These are phyloP conservation scores for Trichoderma brevicompactum DNA, from an alignment of 2,329 filamentous ascomycete species.

Conservation along the genomic window DNA sequence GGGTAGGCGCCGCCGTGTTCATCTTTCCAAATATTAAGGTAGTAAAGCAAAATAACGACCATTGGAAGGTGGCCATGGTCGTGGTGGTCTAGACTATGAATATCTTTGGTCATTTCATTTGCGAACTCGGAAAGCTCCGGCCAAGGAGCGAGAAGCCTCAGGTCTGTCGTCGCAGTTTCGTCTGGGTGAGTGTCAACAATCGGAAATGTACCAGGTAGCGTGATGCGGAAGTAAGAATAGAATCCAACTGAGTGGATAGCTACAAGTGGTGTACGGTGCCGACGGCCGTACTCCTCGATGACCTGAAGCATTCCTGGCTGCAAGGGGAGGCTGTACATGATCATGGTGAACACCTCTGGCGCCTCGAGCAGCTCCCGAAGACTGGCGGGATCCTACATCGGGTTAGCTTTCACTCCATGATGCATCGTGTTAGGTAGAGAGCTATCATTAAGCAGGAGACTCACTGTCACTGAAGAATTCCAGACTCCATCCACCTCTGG, in stretches of 20 bases:
- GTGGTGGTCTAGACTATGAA: conserved; percentile 73
- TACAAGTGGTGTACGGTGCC: conserved; percentile 72
- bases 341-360: conserved; percentile 54
- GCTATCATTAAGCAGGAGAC: not conserved
- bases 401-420: conserved; percentile 22
- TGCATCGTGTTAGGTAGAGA: not conserved
- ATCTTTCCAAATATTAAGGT: conserved; percentile 78
- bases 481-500: conserved; percentile 85
- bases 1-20: conserved; percentile 71
- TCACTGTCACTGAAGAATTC: conserved; percentile 53
- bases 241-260: conserved; percentile 90
- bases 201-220: conserved; percentile 78
- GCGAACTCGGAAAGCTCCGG: conserved; percentile 74
- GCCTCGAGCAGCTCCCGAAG: conserved; percentile 49
- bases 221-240: conserved; percentile 85
- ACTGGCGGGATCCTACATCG: conserved; percentile 37
- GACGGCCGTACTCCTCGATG: conserved; percentile 53
- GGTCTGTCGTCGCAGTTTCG: conserved; percentile 79
- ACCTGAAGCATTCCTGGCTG: conserved; percentile 48
- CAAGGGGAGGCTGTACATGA: conserved; percentile 60
- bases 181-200: conserved; percentile 97
- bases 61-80: conserved; percentile 93
- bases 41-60: conserved; percentile 79
- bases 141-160: conserved; percentile 86
- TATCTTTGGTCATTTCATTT: conserved; percentile 65